phyloP scores from a whole-genome alignment of 768 basidiomycete genomes.

The Coprinopsis sp. region DNA sequence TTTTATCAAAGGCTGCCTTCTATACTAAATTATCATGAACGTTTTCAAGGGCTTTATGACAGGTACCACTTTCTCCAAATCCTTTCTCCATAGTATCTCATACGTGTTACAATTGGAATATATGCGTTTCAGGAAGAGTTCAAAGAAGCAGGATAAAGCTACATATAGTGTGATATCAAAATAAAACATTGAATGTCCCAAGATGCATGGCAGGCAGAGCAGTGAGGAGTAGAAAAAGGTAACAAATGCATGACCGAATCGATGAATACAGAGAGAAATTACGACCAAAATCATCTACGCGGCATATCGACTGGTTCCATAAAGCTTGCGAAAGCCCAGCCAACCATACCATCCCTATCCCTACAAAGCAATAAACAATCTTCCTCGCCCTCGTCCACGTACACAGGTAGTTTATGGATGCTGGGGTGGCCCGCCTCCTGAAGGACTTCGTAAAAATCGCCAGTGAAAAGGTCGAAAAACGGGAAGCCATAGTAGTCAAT shows the following conservation, averaged over 20 bases:
- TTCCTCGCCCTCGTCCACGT: slow-evolving; percentile 72
- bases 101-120: too few species aligned
- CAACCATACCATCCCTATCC: slow-evolving; percentile 50
- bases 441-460: slow-evolving; percentile 61
- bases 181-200: too few species aligned
- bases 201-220: too few species aligned
- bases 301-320: slow-evolving; percentile 49
- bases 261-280: neutral
- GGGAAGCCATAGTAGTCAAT: slow-evolving; percentile 70
- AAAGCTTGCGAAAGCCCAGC: slow-evolving; percentile 83
- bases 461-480: slow-evolving; percentile 67
- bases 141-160: too few species aligned
- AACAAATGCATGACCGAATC: slow-evolving; percentile 7
- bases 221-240: slow-evolving; percentile 6
- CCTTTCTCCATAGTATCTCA: too few species aligned
- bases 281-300: neutral
- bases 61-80: too few species aligned
- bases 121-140: too few species aligned
- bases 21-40: too few species aligned
- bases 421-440: slow-evolving; percentile 79
- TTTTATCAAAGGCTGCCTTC: neutral
- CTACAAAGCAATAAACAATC: slow-evolving; percentile 76
- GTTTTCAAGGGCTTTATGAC: too few species aligned
- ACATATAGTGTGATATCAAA: too few species aligned
- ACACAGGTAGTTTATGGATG: slow-evolving; percentile 68